Base-by-base conservation (phyloP, 495 filamentous ascomycete genomes). In the Venustampulla echinocandica region DNA sequence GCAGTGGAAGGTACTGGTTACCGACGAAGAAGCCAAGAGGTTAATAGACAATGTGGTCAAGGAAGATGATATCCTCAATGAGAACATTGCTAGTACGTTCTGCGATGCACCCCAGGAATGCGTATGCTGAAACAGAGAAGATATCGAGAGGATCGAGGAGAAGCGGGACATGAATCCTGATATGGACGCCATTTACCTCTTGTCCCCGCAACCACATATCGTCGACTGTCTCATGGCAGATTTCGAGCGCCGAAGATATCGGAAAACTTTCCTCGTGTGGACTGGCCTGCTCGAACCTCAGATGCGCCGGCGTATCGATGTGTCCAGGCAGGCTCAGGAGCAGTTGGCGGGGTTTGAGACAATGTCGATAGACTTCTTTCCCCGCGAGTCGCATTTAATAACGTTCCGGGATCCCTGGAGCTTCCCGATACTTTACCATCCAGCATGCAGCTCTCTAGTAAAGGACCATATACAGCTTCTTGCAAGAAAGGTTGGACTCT, bases 1-100 rank as follows among this genome's bases (percentile, higher is more conserved):
- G 46, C 61, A 97, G 90, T 97, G 92, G 92, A 96, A 95, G 74
- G 83, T 95, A 54, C 67, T 97, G 57, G 83, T 98, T 23, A 65
- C 93, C 54, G 92, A 98, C 66, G 80, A 83, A 50, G 69, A 65
- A 17, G 86, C 84, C 61, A 81, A 79, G 60, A 84, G 80, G 59
- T 69, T 98, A 53, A 73, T 97, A 53, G 82, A 92, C 62, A 87
- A 84, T 73, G 84, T 86, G 19, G 77, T 89, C 57, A 89, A 85
- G 52, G 85, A 95, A 66, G 89, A 96, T 73, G 86, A 95, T 61
- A 90, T 98, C 45, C 81, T 98, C 61, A 90, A 92, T 61, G 74
- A 88, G 63, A 93, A 93, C 61, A 84, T 98, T 60, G 88, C 90
- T 45, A 93, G 90, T 97, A 76, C 62, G 81, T 53, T 15, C 36